These are phyloP conservation scores for Tricholomella constricta DNA, from an alignment of 768 basidiomycete genomes.

Conservation along the genomic window DNA sequence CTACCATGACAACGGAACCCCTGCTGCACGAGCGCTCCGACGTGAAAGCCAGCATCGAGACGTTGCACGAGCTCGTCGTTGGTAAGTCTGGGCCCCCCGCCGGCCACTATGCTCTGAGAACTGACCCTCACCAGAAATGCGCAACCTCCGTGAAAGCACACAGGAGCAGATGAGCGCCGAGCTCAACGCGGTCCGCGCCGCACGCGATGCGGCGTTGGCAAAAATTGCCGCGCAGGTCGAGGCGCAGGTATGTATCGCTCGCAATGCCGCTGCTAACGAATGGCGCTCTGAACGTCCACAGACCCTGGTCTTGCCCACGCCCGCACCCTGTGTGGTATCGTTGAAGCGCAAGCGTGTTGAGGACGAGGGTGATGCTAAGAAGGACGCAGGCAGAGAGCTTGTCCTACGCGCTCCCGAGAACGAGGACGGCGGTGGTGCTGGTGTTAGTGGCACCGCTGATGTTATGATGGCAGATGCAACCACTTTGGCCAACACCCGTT, in stretches of 20 bases:
- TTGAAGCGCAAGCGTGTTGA: conserved; percentile 64
- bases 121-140: conserved; percentile 42
- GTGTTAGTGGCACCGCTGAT: conserved; percentile 19
- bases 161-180: conserved; percentile 49
- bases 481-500: conserved; percentile 2
- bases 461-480: conserved; percentile 11
- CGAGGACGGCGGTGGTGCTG: conserved; percentile 4
- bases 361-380: conserved; percentile 34
- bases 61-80: conserved; percentile 39
- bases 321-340: conserved; percentile 26
- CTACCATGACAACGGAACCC: background rate
- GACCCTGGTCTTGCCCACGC: conserved; percentile 18
- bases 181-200: conserved; percentile 44
- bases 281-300: conserved; percentile 26
- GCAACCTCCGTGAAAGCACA: conserved; percentile 40
- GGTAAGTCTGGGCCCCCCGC: conserved; percentile 34
- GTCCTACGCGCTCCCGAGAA: conserved; percentile 21
- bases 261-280: conserved; percentile 8
- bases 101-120: conserved; percentile 1
- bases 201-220: conserved; percentile 39
- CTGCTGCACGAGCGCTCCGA: conserved; percentile 24
- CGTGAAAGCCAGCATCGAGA: conserved; percentile 33
- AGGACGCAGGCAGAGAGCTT: conserved; percentile 39
- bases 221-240: conserved; percentile 32
- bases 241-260: conserved; percentile 31